Evolutionary conservation across 2,329 filamentous ascomycete species (phyloP), one percentile per base, ranked within the genome.

Genomic region (Eurotiales sp.): DNA sequence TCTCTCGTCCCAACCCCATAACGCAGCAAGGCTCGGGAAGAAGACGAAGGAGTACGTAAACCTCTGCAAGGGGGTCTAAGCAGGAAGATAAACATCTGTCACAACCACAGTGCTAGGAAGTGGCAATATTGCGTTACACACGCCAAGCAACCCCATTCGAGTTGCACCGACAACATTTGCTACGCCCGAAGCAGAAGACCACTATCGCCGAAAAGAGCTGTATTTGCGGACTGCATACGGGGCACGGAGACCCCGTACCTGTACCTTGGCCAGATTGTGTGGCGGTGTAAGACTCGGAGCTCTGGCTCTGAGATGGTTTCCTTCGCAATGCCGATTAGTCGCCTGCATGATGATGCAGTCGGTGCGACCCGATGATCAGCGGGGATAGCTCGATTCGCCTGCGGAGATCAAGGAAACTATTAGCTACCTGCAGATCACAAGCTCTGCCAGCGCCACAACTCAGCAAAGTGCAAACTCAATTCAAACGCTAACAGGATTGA

Each of bases 311-410:
- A 6, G 15, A 36, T 36, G 15, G 34, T 37, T 50, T 50, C 25
- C 39, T 50, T 39, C 29, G 19, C 46, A 49, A 49, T 39, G 32
- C 32, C 32, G 32, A 36, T 19, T 36, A 19, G 15, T 36, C n/a
- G 3, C 4, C 4, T 19, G 32, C 14, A 14, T 36, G n/a, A 7
- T 15, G n/a, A 36, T 36, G 32, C 32, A 8, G n/a, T 36, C 32
- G 32, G 32, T 36, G 25, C 8, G 27, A 42, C 23, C 25, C 4
- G 25, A 23, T 22, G 4, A 32, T 14, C 17, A 21, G 11, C 25
- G 22, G n/a, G 14, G 25, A 40, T 21, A 23, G 36, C 36, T 19
- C 46, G 22, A 25, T 48, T 32, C 19, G 4, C 11, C 3, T 32
- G 15, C 30, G 36, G 46, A 32, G 36, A 41, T n/a, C 29, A 12